Evolutionary conservation across 768 basidiomycete species (phyloP), one percentile per base, ranked within the genome.

Genomic region (Omphalotus guepiniiformis): DNA sequence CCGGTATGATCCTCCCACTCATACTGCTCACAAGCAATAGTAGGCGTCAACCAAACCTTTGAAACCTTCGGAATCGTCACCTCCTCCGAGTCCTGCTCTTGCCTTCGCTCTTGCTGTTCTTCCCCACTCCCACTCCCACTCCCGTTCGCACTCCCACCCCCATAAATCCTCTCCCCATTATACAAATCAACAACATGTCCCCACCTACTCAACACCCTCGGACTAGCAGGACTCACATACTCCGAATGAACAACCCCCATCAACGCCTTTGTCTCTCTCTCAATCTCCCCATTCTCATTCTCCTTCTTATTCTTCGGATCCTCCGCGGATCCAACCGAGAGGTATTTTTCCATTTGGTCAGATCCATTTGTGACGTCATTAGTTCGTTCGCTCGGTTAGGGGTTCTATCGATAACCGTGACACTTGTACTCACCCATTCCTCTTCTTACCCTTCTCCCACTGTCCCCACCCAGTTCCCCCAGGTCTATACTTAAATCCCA

Each of bases 181-280:
- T 69, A 63, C 45, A 66, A 63, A 25, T 58, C 58, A 27, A 68
- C 58, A 1, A 57, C 54, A 48, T 70, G 71, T 4, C 67, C 69
- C 68, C 68, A 70, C 22, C 65, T 55, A 49, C 63, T 59, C 37
- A 71, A 59, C 11, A 71, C 69, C 26, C 64, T 54, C 5, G 71
- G 68, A 1, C 69, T 70, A 34, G 69, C 70, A 1, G 71, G 69
- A 1, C 66, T 68, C 3, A 71, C 64, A 48, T 72, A 71, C 54
- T 71, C 71, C 1, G 70, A 70, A 47, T 72, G 70, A 2, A 64
- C 62, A 39, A 70, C 52, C 49, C 64, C 55, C 62, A 64, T 63
- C 16, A 72, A 58, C 9, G 59, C 57, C 3, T 52, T 41, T 37
- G 64, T 63, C 38, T 69, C 65, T 18, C 65, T 66, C 25, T 60